Base-by-base conservation (phyloP, 2,329 filamentous ascomycete genomes). In the Fusarium armeniacum region DNA sequence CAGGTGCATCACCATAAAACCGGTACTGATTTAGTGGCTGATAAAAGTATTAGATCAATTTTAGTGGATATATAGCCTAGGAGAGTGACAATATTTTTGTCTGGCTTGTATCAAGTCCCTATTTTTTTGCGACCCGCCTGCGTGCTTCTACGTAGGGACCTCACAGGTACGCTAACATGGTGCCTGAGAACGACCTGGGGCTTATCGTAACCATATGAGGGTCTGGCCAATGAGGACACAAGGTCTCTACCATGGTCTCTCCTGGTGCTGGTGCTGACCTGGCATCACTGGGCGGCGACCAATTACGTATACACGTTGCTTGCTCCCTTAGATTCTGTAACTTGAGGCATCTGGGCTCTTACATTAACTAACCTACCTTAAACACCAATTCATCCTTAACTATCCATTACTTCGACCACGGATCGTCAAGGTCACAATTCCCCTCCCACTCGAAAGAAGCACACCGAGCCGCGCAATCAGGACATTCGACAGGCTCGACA, bases 221-320 rank as follows among this genome's bases (percentile, higher is more conserved):
- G 11, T 20, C 51, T 15, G 51, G 22, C 68, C 69, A 72, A 72
- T 72, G 36, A 22, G 22, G 16, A 32, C 40, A 40, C 50, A 47
- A 45, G 40, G 18, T 28, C n/a, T 32, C 41, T 58, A 9, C 40
- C 40, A 43, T 52, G 41, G 59, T 41, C 59, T 66, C 58, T 55
- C 66, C 62, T 58, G 55, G 43, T 16, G 40, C 47, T 47, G 44
- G 49, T 52, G 49, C 35, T 74, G 69, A 75, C 67, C 73, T 75
- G 73, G 73, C 73, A 71, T 75, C 73, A 74, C 51, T 46, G 36
- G 12, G 36, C 36, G 59, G 62, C 59, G 64, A 49, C 71, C 67
- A 74, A 73, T 75, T 75, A 74, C 73, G 73, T 75, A 75, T 72
- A 68, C 69, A 63, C 58, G 55, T 63, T 55, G 60, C 51, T 47